Evolutionary conservation across 192 early-diverging fungal genomes (phyloP), one percentile per base, ranked within the genome.

Genomic region (Funneliformis mosseae): DNA sequence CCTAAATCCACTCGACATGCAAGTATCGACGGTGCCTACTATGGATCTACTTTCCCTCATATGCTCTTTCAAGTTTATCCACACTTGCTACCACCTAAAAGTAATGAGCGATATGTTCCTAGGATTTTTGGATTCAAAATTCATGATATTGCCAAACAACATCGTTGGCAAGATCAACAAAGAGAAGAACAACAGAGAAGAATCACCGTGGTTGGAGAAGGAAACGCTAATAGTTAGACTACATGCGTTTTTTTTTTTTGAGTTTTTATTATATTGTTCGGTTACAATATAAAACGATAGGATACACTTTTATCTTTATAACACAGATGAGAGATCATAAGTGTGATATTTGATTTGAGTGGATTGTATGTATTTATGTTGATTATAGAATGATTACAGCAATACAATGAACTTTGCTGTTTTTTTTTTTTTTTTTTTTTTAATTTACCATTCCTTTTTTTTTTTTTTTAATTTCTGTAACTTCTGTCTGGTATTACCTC

Each of bases 51-150:
- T 28, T 94, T 99, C 85, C 97, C 97, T 55, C 97, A 98, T 81
- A 95, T 98, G 90, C 85, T 99, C 48, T 91, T 99, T 81, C 96
- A 97, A 87, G 92, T 93, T 50, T 96, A 97, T 82, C 94, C 96
- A 46, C 88, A 91, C 69, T 86, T 96, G 45, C 83, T 94, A 73
- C 97, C 96, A 10, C 85, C 88, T 5, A 94, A 95, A 80, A 86
- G 87, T 25, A 88, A 88, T 27, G 95, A 96, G 74, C 92, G 96
- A 63, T 97, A 97, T 82, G 91, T 96, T 55, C 98, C 98, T n/a
- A 91, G 90, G 61, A 98, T 99, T 64, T 99, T 99, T 91, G 98
- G 98, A 9, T 99, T 99, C 89, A 95, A 93, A 78, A 85, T 99
- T 50, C 96, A 99, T 85, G 87, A 88, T 25, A 91, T 91, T 38